Evolutionary conservation across 1,284 basidiomycete species (phyloP).

Genomic region (Amylostereum areolatum): DNA sequence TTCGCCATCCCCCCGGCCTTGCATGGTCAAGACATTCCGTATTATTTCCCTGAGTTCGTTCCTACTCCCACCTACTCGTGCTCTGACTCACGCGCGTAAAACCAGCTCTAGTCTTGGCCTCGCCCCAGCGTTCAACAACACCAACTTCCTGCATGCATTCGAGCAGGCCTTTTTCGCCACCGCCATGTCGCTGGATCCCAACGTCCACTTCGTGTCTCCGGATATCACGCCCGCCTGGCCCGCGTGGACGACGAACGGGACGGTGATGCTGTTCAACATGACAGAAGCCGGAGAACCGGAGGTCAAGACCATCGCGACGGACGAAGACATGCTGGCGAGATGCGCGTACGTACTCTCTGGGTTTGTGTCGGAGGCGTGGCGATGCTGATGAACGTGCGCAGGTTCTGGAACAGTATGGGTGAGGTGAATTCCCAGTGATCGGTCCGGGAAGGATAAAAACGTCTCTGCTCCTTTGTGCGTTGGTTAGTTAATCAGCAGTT

Average conservation of each 20-base stretch:
- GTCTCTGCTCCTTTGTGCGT: no score
- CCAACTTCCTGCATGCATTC: neutral
- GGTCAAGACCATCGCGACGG: constrained; percentile 18
- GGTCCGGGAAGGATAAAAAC: no score
- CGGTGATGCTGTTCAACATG: neutral
- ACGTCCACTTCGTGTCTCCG: neutral
- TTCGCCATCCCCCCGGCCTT: constrained; percentile 31
- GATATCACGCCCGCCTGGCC: neutral
- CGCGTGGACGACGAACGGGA: neutral
- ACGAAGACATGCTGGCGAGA: constrained; percentile 18
- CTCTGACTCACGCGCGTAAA: neutral
- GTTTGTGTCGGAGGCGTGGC: no score
- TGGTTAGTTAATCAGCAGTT: no score
- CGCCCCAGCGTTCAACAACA: constrained; percentile 21
- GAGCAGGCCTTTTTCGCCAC: neutral
- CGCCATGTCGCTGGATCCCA: neutral
- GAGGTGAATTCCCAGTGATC: neutral
- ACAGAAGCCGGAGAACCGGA: constrained; percentile 5
- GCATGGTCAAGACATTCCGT: constrained; percentile 27
- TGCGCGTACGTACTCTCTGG: constrained; percentile 21
- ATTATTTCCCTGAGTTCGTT: constrained; percentile 24
- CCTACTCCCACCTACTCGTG: neutral
- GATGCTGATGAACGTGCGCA: neutral
- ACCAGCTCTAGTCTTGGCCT: constrained; percentile 4
- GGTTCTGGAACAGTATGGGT: neutral